These are phyloP conservation scores for Spatholobus suberectus DNA, from an alignment of 306 rosid genomes.

Conservation along the genomic window DNA sequence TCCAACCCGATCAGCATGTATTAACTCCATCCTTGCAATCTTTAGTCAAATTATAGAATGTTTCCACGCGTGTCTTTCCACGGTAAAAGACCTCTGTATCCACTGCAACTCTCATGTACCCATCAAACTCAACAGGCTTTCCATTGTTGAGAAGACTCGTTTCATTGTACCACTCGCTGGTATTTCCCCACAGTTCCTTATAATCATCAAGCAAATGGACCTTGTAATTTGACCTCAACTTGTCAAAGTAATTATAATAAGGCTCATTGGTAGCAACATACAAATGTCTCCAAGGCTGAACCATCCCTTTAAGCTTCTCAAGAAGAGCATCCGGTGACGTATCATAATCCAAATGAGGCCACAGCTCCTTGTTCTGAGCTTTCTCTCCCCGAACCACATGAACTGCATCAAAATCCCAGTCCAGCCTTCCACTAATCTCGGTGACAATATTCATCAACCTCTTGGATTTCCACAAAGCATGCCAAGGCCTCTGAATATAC, in stretches of 20 bases:
- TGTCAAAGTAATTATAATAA: constrained; percentile 91
- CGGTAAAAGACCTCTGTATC: constrained; percentile 96
- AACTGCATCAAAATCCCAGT: constrained; percentile 96
- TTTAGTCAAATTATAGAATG: constrained; percentile 84
- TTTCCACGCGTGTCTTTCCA: constrained; percentile 86
- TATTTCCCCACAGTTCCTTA: constrained; percentile 84
- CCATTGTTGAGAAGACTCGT: constrained; percentile 72
- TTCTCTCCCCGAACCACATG: constrained; percentile 97
- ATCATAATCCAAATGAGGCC: constrained; percentile 92
- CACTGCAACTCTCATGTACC: constrained; percentile 98
- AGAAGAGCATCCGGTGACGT: constrained; percentile 79
- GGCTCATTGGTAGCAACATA: constrained; percentile 94
- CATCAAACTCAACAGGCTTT: constrained; percentile 91
- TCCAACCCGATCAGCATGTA: constrained; percentile 76
- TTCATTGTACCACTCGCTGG: constrained; percentile 96
- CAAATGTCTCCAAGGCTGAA: constrained; percentile 89
- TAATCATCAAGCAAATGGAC: constrained; percentile 96
- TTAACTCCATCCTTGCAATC: constrained; percentile 98
- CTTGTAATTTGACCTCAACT: constrained; percentile 84
- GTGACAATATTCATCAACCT: constrained; percentile 96
- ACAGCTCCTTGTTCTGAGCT: constrained; percentile 83
- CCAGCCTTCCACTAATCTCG: constrained; percentile 85
- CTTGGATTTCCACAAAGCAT: constrained; percentile 96
- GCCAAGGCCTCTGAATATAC: constrained; percentile 92
- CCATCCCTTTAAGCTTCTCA: constrained; percentile 76